Evolutionary conservation across 257 asterid species (phyloP), one percentile per base, ranked within the genome.

Genomic region (Jacaranda copaia): DNA sequence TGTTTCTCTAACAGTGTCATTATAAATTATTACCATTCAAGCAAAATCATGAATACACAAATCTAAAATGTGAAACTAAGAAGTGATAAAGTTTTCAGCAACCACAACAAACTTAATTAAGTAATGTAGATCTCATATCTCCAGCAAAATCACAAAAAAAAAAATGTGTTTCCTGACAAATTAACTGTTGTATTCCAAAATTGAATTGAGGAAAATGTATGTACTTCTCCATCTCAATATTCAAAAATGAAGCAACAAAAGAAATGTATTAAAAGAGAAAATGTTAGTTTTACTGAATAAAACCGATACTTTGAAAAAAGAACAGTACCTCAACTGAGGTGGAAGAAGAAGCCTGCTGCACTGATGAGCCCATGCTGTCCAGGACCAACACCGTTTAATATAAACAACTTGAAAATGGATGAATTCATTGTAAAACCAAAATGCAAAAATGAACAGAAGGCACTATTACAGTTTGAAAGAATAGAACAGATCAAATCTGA

Each of bases 261-360:
- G 3, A 39, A 52, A 5, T 42, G 3, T 4, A 42, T 48, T 8
- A 48, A 16, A 16, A 62, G 52, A 39, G 18, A 9, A 42, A 46
- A 25, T 35, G 66, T 13, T 38, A 19, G 25, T 43, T 38, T 35
- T 38, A 62, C 49, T 68, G 43, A 62, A 4, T 10, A 52, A 72
- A 78, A 61, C 8, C 6, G 40, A 25, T 32, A 18, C 51, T 25
- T 42, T 64, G 56, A 78, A 74, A 79, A 52, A 45, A 52, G 71
- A 71, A 19, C 49, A 60, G 72, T 86, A 95, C 99, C 99, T 93
- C 96, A 73, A 62, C 81, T 18, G 94, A 83, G 76, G 86, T 84
- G 67, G 98, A 88, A 67, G 96, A 87, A 45, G 90, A 74, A 77
- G 87, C 87, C 79, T 86, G 97, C 86, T 83, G 97, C 77, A 71